phyloP scores from a whole-genome alignment of 2,329 filamentous ascomycete genomes.

The Aotearoamyces nothofagi region DNA sequence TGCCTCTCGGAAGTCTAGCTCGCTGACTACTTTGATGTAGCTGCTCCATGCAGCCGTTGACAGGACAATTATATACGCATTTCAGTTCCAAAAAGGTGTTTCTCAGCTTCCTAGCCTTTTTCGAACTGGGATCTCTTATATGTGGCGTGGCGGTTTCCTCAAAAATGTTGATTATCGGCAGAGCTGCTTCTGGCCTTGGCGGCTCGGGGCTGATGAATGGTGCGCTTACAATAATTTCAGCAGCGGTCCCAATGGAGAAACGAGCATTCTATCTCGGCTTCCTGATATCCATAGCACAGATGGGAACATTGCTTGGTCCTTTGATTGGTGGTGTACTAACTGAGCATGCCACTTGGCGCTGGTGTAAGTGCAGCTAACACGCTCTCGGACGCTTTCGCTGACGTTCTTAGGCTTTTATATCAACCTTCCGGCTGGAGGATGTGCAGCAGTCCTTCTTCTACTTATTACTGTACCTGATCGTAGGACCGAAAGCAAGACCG shows the following conservation, averaged over 20 bases:
- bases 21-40: conserved; percentile 21
- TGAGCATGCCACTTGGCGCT: too few relatives aligned
- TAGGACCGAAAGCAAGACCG: too few relatives aligned
- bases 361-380: conserved; percentile 3
- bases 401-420: conserved; percentile 15
- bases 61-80: conserved; percentile 33
- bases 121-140: conserved; percentile 37
- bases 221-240: conserved; percentile 31
- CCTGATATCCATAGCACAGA: conserved; percentile 8
- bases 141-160: conserved; percentile 33
- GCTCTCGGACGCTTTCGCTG: background rate
- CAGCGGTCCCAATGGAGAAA: conserved; percentile 10
- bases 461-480: conserved; percentile 21
- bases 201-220: conserved; percentile 34
- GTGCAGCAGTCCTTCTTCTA: conserved; percentile 17
- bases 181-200: conserved; percentile 35
- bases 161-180: conserved; percentile 35
- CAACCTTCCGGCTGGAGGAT: conserved; percentile 23
- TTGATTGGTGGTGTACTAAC: too few relatives aligned
- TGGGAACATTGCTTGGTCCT: conserved; percentile 4
- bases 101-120: conserved; percentile 23
- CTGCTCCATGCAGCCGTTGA: conserved; percentile 32
- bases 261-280: conserved; percentile 9
- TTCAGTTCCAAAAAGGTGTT: conserved; percentile 22
- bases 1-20: conserved; percentile 3